A percentile compares a stretch with the other conserved stretches of the same genome.
These are phyloP conservation scores for Fusarium penzigii DNA, from an alignment of 2,329 filamentous ascomycete genomes.

Conservation along the genomic window DNA sequence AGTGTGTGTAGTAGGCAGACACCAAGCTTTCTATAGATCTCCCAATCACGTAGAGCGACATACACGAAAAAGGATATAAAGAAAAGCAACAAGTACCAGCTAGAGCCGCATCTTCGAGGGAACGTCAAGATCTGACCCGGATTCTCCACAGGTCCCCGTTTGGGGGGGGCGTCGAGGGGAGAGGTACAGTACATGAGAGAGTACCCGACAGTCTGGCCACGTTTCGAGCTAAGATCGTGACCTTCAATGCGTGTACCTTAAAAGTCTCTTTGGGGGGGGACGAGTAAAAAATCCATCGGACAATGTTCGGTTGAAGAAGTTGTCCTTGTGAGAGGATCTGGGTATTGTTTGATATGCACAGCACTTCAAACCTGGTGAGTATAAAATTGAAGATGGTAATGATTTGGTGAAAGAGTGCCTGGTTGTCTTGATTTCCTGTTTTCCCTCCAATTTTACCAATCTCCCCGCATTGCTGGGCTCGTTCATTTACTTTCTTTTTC, in stretches of 20 bases:
- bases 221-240: slow-evolving; percentile 33
- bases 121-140: slow-evolving; percentile 26
- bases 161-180: not conserved
- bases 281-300: not conserved
- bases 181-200: slow-evolving; percentile 23
- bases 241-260: slow-evolving; percentile 29
- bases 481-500: no score
- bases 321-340: not conserved
- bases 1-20: not conserved
- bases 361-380: no score
- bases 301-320: not conserved
- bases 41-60: slow-evolving; percentile 16
- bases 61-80: not conserved
- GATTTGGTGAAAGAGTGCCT: not conserved
- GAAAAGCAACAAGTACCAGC: slow-evolving; percentile 18
- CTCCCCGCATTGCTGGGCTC: not conserved
- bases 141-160: slow-evolving; percentile 26
- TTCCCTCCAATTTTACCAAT: not conserved
- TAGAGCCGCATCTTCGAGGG: slow-evolving; percentile 27
- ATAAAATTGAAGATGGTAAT: not conserved
- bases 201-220: slow-evolving; percentile 31
- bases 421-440: not conserved
- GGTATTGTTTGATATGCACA: no score
- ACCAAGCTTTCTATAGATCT: slow-evolving; percentile 6
- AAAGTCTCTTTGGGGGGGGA: slow-evolving; percentile 17